phyloP scores from a whole-genome alignment of 352 stramenopile genomes.

The Thalassiosira sp. region DNA sequence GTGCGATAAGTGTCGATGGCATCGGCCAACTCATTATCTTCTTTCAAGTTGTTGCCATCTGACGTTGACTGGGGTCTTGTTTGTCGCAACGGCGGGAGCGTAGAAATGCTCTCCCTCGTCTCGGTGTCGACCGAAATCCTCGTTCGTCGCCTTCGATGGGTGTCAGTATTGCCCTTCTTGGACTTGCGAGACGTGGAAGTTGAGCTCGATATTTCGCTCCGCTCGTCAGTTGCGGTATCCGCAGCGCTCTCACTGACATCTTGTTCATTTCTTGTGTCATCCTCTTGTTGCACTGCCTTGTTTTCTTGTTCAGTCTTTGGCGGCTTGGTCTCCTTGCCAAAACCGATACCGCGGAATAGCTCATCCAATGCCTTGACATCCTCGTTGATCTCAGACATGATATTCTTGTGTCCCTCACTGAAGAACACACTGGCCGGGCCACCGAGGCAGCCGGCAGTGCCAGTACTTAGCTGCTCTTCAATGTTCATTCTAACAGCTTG shows the following conservation, averaged over 20 bases:
- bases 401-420: slow-evolving; percentile 21
- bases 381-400: slow-evolving; percentile 79
- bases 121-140: slow-evolving; percentile 26
- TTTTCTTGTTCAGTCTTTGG: not conserved
- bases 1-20: slow-evolving; percentile 64
- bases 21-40: slow-evolving; percentile 61
- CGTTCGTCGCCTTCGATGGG: slow-evolving; percentile 24
- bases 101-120: slow-evolving; percentile 29
- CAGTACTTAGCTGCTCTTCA: slow-evolving; percentile 28
- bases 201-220: slow-evolving; percentile 7
- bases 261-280: slow-evolving; percentile 28
- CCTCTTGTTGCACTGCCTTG: not conserved
- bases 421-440: slow-evolving; percentile 35
- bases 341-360: slow-evolving; percentile 74
- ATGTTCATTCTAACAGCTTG: slow-evolving; percentile 38
- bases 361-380: slow-evolving; percentile 77
- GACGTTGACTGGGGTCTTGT: slow-evolving; percentile 7
- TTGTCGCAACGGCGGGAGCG: slow-evolving; percentile 16
- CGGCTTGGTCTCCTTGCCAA: slow-evolving; percentile 42
- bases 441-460: slow-evolving; percentile 18
- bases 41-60: slow-evolving; percentile 22
- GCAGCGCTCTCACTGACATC: not conserved
- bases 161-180: slow-evolving; percentile 14
- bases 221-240: slow-evolving; percentile 8
- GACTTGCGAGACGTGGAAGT: slow-evolving; percentile 3